Evolutionary conservation across 202 grass and related monocot genomes (phyloP).

Genomic region (Cymbopogon flexuosus): DNA sequence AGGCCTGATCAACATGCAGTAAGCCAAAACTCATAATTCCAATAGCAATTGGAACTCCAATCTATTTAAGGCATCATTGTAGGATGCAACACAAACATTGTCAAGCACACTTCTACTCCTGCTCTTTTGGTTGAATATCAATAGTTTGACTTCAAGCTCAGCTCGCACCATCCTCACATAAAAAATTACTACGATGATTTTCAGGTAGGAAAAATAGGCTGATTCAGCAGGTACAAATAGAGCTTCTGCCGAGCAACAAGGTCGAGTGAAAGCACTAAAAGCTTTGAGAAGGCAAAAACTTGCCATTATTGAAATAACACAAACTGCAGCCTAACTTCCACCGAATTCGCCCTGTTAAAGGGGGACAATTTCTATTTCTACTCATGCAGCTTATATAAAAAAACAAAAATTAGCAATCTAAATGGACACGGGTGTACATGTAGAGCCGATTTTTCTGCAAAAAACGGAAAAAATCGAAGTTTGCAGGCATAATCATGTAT

Average conservation of each 20-base stretch:
- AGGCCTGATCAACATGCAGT: not conserved
- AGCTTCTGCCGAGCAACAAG: not conserved
- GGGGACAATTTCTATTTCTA: not conserved
- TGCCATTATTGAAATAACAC: not conserved
- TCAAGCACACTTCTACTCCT: not conserved
- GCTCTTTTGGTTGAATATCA: not conserved
- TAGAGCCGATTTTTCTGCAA: not conserved
- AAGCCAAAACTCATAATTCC: not conserved
- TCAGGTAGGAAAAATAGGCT: not conserved
- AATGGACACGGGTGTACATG: not conserved
- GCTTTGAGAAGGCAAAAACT: not conserved
- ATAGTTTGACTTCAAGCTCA: not conserved
- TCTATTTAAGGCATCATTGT: not conserved
- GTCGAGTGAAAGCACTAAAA: slow-evolving; percentile 1
- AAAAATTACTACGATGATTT: not conserved
- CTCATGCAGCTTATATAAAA: not conserved
- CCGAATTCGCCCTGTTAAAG: not conserved
- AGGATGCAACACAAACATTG: not conserved
- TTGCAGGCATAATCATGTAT: not conserved
- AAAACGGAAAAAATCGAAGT: not conserved
- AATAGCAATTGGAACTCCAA: not conserved
- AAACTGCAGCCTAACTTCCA: not conserved
- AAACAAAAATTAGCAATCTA: not conserved
- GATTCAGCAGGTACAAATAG: not conserved
- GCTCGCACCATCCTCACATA: not conserved